These are phyloP conservation scores for Cryptosporidium andersoni DNA, from an alignment of 169 alveolate species.

Conservation along the genomic window DNA sequence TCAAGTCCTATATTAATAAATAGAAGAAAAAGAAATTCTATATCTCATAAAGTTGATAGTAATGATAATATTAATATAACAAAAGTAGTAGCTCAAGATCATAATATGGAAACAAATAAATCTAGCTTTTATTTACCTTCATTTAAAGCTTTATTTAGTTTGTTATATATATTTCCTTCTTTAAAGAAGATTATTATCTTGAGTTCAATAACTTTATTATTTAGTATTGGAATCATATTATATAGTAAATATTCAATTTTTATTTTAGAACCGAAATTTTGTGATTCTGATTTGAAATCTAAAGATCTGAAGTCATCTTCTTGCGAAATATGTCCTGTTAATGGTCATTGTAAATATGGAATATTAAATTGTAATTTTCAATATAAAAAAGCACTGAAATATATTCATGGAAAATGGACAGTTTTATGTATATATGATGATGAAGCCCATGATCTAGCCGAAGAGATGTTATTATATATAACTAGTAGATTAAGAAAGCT, in stretches of 20 bases:
- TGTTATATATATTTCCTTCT: too few relatives aligned
- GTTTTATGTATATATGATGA: conserved; percentile 36
- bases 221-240: not conserved
- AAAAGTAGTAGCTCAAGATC: too few relatives aligned
- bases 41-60: too few relatives aligned
- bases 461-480: conserved; percentile 43
- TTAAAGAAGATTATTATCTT: not conserved
- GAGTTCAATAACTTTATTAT: not conserved
- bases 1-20: too few relatives aligned
- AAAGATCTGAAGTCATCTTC: not conserved
- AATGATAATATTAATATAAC: too few relatives aligned
- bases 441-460: conserved; percentile 44
- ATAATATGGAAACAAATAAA: too few relatives aligned
- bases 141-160: too few relatives aligned
- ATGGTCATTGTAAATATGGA: conserved; percentile 44
- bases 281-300: conserved; percentile 1
- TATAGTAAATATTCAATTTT: not conserved
- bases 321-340: conserved; percentile 25
- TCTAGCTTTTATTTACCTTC: too few relatives aligned
- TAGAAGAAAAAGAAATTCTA: too few relatives aligned
- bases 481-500: conserved; percentile 28
- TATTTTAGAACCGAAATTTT: conserved; percentile 31
- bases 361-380: conserved; percentile 19
- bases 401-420: conserved; percentile 15
- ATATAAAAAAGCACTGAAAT: conserved; percentile 18